phyloP scores from a whole-genome alignment of 1,139 yeast genomes.

The Casaregolazyma lundiana region DNA sequence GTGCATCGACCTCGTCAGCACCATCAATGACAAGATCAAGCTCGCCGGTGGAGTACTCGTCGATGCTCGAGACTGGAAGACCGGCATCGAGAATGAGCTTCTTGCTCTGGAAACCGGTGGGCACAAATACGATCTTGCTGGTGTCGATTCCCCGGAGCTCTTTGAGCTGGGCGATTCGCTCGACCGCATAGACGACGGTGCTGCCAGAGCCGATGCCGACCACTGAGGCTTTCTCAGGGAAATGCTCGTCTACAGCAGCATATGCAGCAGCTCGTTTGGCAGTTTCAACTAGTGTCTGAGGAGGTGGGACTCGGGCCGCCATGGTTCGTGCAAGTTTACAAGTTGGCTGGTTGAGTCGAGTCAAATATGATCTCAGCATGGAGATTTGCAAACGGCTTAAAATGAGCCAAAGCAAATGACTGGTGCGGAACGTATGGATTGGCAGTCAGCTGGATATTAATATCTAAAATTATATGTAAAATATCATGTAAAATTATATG shows the following conservation, averaged over 20 bases:
- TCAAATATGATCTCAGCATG: no score
- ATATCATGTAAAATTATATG: no score
- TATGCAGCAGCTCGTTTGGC: slow-evolving; percentile 87
- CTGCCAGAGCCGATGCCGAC: slow-evolving; percentile 97
- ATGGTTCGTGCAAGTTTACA: slow-evolving; percentile 3
- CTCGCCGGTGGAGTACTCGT: slow-evolving; percentile 58
- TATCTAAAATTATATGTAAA: not conserved
- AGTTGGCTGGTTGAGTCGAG: not conserved
- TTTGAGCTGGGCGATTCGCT: slow-evolving; percentile 72
- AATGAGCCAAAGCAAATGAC: no score
- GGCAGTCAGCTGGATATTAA: no score
- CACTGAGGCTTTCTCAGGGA: slow-evolving; percentile 64
- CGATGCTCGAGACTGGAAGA: slow-evolving; percentile 71
- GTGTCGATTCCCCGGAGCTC: slow-evolving; percentile 38
- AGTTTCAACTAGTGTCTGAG: slow-evolving; percentile 39
- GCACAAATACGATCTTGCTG: slow-evolving; percentile 55
- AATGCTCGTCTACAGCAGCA: slow-evolving; percentile 85
- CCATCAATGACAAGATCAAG: slow-evolving; percentile 96
- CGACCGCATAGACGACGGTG: slow-evolving; percentile 94
- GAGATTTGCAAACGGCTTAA: no score
- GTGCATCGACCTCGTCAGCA: slow-evolving; percentile 89
- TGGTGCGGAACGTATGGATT: no score
- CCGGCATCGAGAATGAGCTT: slow-evolving; percentile 81
- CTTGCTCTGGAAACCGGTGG: slow-evolving; percentile 95
- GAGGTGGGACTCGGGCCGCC: slow-evolving; percentile 11